Evolutionary conservation across 2,329 filamentous ascomycete species (phyloP).

Genomic region (Hymenoscyphus scutula): DNA sequence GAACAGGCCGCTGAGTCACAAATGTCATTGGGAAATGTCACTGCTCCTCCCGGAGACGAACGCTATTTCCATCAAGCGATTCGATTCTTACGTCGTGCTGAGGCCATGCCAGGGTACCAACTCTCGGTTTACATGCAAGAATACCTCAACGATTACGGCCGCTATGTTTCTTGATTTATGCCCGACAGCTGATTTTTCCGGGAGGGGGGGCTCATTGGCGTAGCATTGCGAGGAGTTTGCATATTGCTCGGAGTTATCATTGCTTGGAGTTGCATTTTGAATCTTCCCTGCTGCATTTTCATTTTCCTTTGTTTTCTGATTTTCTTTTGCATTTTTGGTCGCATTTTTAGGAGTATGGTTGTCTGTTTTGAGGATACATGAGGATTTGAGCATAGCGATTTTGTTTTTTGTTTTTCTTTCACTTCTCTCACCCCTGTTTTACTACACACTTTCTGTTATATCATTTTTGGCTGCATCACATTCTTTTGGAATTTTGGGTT

Average conservation of each 20-base stretch:
- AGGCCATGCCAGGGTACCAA: slow-evolving; percentile 41
- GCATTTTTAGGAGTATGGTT: not conserved
- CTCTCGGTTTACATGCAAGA: slow-evolving; percentile 46
- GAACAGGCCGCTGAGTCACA: slow-evolving; percentile 48
- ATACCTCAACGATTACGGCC: slow-evolving; percentile 48
- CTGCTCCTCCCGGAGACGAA: slow-evolving; percentile 43
- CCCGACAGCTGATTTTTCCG: not conserved
- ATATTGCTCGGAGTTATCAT: not conserved
- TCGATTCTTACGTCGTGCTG: slow-evolving; percentile 44
- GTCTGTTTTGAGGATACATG: not conserved
- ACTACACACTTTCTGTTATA: not conserved
- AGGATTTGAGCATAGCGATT: not conserved
- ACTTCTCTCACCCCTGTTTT: not conserved
- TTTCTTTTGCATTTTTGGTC: not conserved
- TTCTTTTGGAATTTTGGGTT: not conserved
- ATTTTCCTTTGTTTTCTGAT: not conserved
- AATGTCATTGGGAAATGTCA: slow-evolving; percentile 52
- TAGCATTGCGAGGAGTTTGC: slow-evolving; percentile 13
- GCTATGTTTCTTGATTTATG: slow-evolving; percentile 30
- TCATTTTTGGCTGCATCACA: not conserved
- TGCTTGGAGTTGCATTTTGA: not conserved
- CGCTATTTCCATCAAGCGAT: slow-evolving; percentile 46
- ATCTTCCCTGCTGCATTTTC: not conserved
- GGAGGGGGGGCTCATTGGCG: not conserved
- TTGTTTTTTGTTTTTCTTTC: not conserved